Conservation (phyloP, 441 rosid genomes). For the Erodium moschatum region DNA sequence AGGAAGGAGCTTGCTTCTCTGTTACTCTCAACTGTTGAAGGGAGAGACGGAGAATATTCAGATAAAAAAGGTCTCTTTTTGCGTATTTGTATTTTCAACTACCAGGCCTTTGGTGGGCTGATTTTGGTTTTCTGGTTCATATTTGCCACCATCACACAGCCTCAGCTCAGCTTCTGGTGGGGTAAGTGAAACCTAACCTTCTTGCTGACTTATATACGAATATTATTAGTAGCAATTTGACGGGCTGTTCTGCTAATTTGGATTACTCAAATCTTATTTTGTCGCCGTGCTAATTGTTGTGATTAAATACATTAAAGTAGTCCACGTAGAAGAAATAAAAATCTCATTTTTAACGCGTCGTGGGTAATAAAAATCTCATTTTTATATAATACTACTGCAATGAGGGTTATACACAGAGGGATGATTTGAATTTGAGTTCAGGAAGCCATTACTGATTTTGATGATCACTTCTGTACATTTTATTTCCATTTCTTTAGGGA, state of each 20-base stretch:
- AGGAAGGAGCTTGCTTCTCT: neutral
- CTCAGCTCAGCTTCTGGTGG: neutral
- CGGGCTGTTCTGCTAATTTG: neutral
- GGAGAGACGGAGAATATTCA: neutral
- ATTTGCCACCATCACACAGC: neutral
- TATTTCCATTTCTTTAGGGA: too few species aligned
- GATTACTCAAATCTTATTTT: neutral
- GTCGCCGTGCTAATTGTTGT: neutral
- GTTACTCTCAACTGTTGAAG: neutral
- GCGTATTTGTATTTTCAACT: neutral
- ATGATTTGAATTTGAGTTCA: too few species aligned
- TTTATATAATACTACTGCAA: too few species aligned
- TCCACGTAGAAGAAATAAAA: too few species aligned
- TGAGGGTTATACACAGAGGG: too few species aligned
- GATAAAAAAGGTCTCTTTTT: neutral
- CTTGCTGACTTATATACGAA: neutral
- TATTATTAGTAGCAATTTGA: too few species aligned
- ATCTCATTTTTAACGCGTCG: too few species aligned
- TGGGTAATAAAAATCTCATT: too few species aligned
- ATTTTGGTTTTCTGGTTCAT: neutral
- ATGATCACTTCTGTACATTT: too few species aligned
- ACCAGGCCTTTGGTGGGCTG: neutral
- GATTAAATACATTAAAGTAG: too few species aligned
- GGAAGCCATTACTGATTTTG: too few species aligned
- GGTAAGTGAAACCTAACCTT: neutral